Evolutionary conservation across 768 basidiomycete species (phyloP).

Genomic region (Kwoniella dendrophila): DNA sequence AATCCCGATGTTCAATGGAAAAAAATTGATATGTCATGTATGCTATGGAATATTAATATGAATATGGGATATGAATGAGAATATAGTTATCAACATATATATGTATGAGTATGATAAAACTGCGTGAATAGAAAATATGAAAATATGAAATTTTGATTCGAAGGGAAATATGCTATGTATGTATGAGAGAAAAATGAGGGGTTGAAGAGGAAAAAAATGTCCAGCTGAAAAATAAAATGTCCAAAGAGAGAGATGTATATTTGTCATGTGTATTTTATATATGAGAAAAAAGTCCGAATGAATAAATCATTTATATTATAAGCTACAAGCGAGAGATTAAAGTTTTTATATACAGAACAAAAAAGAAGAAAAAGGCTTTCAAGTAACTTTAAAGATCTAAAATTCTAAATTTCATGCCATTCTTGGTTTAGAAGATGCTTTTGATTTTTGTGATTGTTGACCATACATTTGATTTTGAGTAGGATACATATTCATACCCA

Average conservation of each 20-base stretch:
- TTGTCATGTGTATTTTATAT: background rate
- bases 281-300: background rate
- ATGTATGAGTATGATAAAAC: background rate
- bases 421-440: background rate
- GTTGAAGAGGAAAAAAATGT: no score
- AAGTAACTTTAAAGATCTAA: no score
- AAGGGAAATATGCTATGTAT: background rate
- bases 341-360: background rate
- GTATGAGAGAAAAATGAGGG: background rate
- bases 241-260: background rate
- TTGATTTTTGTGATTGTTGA: no score
- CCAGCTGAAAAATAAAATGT: background rate
- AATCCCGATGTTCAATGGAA: no score
- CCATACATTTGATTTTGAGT: no score
- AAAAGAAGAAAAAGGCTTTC: no score
- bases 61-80: no score
- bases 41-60: background rate
- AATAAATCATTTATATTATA: background rate
- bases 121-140: background rate
- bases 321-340: background rate
- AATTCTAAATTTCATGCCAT: background rate
- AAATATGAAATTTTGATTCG: no score
- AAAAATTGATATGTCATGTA: no score
- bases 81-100: background rate
- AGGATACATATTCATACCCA: conserved; percentile 1